A percentile compares a stretch with the other conserved stretches of the same genome.
These are phyloP conservation scores for Anthracocystis panici-leucophaei DNA, from an alignment of 1,284 basidiomycete species.

Conservation along the genomic window DNA sequence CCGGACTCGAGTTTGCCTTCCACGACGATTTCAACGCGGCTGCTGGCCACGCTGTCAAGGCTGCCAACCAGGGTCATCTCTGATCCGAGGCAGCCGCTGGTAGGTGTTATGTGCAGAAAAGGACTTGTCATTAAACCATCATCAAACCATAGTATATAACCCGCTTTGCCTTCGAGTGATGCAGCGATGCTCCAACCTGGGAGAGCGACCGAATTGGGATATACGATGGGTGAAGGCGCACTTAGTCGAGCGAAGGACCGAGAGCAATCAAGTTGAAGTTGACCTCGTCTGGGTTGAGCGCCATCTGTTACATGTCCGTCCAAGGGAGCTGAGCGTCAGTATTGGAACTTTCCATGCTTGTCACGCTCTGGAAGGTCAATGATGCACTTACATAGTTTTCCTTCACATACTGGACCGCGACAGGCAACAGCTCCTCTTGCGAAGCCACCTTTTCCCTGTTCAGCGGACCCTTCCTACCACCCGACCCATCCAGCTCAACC, in stretches of 20 bases:
- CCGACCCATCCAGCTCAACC: constrained; percentile 63
- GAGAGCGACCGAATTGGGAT: neutral
- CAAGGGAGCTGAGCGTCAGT: neutral
- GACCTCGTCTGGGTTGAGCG: constrained; percentile 56
- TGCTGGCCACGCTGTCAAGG: constrained; percentile 52
- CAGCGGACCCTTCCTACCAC: constrained; percentile 63
- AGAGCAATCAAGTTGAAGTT: constrained; percentile 68
- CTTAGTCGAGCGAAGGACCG: constrained; percentile 30
- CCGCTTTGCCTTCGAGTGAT: no score
- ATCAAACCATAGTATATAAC: no score
- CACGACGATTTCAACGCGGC: constrained; percentile 59
- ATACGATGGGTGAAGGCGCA: neutral
- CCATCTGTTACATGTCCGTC: constrained; percentile 45
- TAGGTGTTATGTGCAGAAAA: no score
- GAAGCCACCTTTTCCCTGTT: constrained; percentile 43
- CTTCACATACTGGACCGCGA: constrained; percentile 57
- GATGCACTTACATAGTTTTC: constrained; percentile 55
- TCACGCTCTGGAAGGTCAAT: neutral
- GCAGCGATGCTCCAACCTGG: neutral
- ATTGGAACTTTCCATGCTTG: no score
- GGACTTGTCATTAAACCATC: no score
- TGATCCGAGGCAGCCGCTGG: neutral
- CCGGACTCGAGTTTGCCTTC: constrained; percentile 46
- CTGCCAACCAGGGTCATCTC: constrained; percentile 45
- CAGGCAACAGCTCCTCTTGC: constrained; percentile 48